A percentile compares a stretch with the other conserved stretches of the same genome.
Conservation (phyloP, 2,329 filamentous ascomycete genomes). For the Fonsecaea erecta region DNA sequence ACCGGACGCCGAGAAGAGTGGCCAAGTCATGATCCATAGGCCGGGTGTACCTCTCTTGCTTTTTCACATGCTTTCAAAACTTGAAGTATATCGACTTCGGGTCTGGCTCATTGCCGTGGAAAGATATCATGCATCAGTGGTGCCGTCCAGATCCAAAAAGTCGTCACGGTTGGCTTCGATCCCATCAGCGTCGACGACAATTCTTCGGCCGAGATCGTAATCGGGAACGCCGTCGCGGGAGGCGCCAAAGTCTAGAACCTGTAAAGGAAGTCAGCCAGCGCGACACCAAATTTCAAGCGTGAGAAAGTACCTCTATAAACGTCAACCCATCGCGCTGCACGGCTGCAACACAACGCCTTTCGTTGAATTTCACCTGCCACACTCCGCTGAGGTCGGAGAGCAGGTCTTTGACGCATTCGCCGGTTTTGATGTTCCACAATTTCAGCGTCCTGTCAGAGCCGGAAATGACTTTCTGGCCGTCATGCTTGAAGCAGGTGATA, state of each 20-base stretch:
- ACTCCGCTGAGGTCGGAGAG: constrained; percentile 94
- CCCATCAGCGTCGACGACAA: constrained; percentile 55
- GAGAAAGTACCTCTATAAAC: constrained; percentile 80
- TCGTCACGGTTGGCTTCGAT: constrained; percentile 42
- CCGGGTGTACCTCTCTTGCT: not conserved
- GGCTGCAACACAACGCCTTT: constrained; percentile 90
- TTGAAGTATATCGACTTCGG: not conserved
- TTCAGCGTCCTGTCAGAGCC: constrained; percentile 95
- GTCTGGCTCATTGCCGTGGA: not conserved
- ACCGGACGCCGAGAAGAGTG: not conserved
- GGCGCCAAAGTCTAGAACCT: constrained; percentile 98
- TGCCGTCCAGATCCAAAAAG: constrained; percentile 30
- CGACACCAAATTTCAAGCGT: constrained; percentile 9
- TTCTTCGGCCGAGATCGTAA: constrained; percentile 77
- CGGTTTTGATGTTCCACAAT: constrained; percentile 96
- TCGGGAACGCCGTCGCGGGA: constrained; percentile 82
- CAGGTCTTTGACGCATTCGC: constrained; percentile 89
- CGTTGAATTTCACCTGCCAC: constrained; percentile 98
- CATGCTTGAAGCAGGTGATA: constrained; percentile 98
- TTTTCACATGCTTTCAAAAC: not conserved
- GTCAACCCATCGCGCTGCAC: constrained; percentile 91
- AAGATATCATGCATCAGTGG: constrained; percentile 17
- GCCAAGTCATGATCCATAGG: not conserved
- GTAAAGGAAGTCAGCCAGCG: constrained; percentile 32
- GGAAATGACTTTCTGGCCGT: constrained; percentile 93